These are phyloP conservation scores for Phytopythium sindhum DNA, from an alignment of 352 stramenopile species.

Conservation along the genomic window DNA sequence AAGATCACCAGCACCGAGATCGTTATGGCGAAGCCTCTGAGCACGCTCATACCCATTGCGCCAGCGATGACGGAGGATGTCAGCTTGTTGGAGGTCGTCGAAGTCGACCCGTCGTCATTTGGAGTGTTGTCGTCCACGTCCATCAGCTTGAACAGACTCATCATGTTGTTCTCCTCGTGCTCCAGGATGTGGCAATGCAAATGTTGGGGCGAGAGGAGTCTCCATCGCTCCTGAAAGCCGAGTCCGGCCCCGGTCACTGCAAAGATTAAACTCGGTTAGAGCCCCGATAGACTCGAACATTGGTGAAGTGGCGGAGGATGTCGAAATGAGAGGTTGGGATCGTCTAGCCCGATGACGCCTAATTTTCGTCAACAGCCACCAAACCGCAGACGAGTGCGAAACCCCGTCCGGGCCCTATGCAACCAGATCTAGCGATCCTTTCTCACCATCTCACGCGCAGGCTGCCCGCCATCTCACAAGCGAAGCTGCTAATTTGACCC, in stretches of 20 bases:
- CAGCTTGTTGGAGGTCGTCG: too few species aligned
- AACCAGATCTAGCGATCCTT: not conserved
- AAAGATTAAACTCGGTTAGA: not conserved
- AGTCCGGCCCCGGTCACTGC: too few species aligned
- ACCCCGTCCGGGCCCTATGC: not conserved
- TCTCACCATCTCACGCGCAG: not conserved
- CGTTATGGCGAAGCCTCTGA: slow-evolving; percentile 58
- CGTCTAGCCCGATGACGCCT: not conserved
- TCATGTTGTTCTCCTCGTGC: slow-evolving; percentile 76
- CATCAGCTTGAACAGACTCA: slow-evolving; percentile 62
- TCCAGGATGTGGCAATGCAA: slow-evolving; percentile 69
- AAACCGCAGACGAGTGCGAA: not conserved
- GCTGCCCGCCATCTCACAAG: not conserved
- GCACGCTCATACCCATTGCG: slow-evolving; percentile 69
- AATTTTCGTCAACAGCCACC: not conserved
- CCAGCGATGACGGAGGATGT: slow-evolving; percentile 45
- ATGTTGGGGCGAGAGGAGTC: too few species aligned
- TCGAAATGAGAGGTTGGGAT: not conserved
- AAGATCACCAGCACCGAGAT: slow-evolving; percentile 59
- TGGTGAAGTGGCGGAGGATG: not conserved
- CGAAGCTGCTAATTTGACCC: not conserved
- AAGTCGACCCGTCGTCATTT: slow-evolving; percentile 16
- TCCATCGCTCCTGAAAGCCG: too few species aligned
- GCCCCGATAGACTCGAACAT: too few species aligned
- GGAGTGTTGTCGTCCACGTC: slow-evolving; percentile 44